Base-by-base conservation (phyloP, 345 rosid species). In the Rhizophora apiculata region DNA sequence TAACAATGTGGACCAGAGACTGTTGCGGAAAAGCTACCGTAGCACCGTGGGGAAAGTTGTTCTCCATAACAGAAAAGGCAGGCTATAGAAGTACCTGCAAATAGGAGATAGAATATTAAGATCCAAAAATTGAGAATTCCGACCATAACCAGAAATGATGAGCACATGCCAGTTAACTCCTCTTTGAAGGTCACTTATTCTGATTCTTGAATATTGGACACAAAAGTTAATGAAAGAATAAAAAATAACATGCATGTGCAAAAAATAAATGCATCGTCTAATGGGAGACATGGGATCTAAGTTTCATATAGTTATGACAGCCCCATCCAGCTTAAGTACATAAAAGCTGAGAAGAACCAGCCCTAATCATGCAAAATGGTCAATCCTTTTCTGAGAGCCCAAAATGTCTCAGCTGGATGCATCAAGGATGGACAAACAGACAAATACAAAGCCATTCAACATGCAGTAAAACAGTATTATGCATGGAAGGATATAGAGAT, bases 51-150 rank as follows among this genome's bases (percentile, higher is more conserved):
- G 92, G 79, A 86, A 89, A 54, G 80, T 69, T 0, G 96, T 85
- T 79, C 73, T 86, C 99, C 99, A 95, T 37, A 95, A 72, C 20
- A 95, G 80, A 74, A 81, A 89, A 39, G 99, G 98, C 76, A 95
- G 77, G 65, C 93, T 83, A 69, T 85, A 87, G 82, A 95, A 90
- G 83, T 95, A 95, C 96, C 98, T 89, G 82, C 65, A 73, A 34
- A 1, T 53, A 24, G 26, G 64, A 71, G 64, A 72, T 57, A 18
- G 6, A 13, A 60, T 43, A 30, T 39, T 64, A 1, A 36, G 48
- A 32, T 22, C 18, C 6, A 24, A 52, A 9, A 43, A 43, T 43
- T 43, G 8, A 27, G 21, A 39, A 43, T 18, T 64, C 24, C 26
- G 20, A 8, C 10, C 46, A 53, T 21, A 55, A 67, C 39, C 51